phyloP scores from a whole-genome alignment of 2,329 filamentous ascomycete genomes.

The Albifimbria verrucaria region DNA sequence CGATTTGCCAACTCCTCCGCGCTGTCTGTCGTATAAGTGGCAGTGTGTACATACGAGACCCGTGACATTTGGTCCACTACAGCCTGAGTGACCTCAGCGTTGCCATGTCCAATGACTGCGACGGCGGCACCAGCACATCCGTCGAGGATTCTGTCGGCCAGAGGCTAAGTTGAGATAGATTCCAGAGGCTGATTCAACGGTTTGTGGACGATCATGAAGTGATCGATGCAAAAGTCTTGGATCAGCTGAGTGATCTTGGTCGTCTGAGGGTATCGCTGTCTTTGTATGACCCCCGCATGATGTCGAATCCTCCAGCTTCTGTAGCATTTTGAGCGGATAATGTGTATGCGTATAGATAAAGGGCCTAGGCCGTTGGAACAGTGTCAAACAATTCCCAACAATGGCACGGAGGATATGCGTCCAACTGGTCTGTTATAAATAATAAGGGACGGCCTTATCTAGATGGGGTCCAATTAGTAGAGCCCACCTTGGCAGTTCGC shows the following conservation, averaged over 20 bases:
- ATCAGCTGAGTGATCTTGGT: slow-evolving; percentile 6
- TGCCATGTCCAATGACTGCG: slow-evolving; percentile 58
- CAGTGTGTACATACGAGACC: slow-evolving; percentile 42
- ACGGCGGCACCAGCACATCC: slow-evolving; percentile 67
- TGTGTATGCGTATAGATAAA: too few species aligned
- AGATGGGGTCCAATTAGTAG: neutral
- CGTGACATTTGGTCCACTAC: slow-evolving; percentile 56
- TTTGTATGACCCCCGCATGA: neutral
- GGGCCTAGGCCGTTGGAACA: too few species aligned
- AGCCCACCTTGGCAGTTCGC: neutral
- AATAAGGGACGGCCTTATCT: neutral
- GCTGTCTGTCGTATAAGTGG: slow-evolving; percentile 47
- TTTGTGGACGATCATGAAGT: slow-evolving; percentile 20
- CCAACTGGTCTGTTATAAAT: neutral
- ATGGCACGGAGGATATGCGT: too few species aligned
- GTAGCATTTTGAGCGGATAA: neutral
- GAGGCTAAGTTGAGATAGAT: slow-evolving; percentile 30
- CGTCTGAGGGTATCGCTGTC: neutral
- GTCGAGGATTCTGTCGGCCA: slow-evolving; percentile 55
- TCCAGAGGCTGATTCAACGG: slow-evolving; percentile 41
- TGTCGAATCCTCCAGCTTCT: neutral
- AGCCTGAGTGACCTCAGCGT: slow-evolving; percentile 56
- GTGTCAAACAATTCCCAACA: too few species aligned
- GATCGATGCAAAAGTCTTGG: slow-evolving; percentile 31
- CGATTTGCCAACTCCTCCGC: slow-evolving; percentile 32